Percentiles rank a stretch among this genome's conserved stretches.
Evolutionary conservation across 2,329 filamentous ascomycete genomes (phyloP).

Genomic region (Phymatotrichopsis omnivora): DNA sequence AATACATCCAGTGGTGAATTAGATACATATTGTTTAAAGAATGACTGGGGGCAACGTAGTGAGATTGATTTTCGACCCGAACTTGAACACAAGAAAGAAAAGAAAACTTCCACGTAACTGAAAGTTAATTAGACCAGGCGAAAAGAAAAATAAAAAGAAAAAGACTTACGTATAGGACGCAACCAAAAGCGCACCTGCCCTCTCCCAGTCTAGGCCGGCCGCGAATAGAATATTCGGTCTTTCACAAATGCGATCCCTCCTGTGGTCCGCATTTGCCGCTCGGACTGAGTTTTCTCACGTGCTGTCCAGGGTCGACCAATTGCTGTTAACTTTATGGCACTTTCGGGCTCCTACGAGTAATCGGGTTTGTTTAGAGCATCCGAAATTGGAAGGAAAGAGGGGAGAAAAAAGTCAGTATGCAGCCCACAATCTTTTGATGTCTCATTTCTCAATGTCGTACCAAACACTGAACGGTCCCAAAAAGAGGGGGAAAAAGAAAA

Average conservation of each 20-base stretch:
- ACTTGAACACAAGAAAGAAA: constrained; percentile 33
- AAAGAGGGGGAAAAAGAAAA: neutral
- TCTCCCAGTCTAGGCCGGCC: constrained; percentile 56
- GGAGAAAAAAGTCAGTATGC: constrained; percentile 2
- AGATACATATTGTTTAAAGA: too few species aligned
- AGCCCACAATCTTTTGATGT: too few species aligned
- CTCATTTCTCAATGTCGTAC: too few species aligned
- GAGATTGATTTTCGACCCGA: neutral
- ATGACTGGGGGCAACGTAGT: too few species aligned
- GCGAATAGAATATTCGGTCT: constrained; percentile 76
- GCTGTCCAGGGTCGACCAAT: too few species aligned
- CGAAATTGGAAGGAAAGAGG: neutral
- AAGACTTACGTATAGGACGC: constrained; percentile 70
- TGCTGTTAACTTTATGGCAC: neutral
- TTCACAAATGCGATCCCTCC: constrained; percentile 61
- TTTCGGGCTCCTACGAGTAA: too few species aligned
- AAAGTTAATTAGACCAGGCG: too few species aligned
- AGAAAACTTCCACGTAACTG: too few species aligned
- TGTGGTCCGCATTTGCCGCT: constrained; percentile 9
- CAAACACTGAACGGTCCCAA: too few species aligned
- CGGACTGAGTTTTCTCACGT: neutral
- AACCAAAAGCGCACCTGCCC: constrained; percentile 62
- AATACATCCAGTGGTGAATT: constrained; percentile 55
- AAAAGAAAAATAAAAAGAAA: constrained; percentile 2
- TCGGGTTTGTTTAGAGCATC: too few species aligned